Percentiles rank a stretch among this genome's conserved stretches.
Evolutionary conservation across 2,329 filamentous ascomycete genomes (phyloP).

Genomic region (Neofusicoccum kwambonambiense): DNA sequence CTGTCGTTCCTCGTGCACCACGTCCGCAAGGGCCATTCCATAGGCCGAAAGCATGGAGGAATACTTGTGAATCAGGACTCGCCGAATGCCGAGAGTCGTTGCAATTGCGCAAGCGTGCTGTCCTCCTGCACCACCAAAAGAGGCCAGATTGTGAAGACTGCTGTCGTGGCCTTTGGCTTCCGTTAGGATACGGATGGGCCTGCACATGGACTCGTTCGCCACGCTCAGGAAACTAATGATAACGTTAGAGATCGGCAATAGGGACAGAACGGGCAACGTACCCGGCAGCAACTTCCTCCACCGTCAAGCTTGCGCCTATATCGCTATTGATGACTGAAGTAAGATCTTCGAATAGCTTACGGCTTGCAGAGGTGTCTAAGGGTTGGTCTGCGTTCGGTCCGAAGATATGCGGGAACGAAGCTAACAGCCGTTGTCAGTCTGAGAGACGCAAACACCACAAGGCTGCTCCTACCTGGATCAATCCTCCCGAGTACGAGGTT

Average conservation of each 20-base stretch:
- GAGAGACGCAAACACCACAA: too few species aligned
- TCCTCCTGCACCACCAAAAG: conserved; percentile 37
- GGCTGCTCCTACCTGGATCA: conserved; percentile 28
- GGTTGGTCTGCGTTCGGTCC: conserved; percentile 20
- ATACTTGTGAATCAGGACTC: conserved; percentile 47
- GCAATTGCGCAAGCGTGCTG: conserved; percentile 45
- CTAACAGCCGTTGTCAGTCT: too few species aligned
- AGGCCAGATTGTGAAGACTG: conserved; percentile 25
- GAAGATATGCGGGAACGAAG: too few species aligned
- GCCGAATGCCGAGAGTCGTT: conserved; percentile 42
- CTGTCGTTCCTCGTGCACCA: conserved; percentile 44
- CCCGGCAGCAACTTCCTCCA: conserved; percentile 25
- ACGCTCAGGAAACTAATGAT: conserved; percentile 26
- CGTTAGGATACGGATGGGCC: conserved; percentile 28
- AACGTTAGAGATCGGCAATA: too few species aligned
- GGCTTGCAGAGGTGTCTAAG: conserved; percentile 43
- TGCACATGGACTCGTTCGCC: conserved; percentile 30
- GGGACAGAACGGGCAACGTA: too few species aligned
- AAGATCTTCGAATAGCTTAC: conserved; percentile 39
- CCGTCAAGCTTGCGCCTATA: conserved; percentile 28
- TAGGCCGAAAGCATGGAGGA: conserved; percentile 50
- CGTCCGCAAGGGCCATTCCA: conserved; percentile 26
- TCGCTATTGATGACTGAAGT: conserved; percentile 24
- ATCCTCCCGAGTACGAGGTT: conserved; percentile 37
- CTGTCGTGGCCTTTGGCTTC: conserved; percentile 28